Evolutionary conservation across 768 basidiomycete species (phyloP), one percentile per base, ranked within the genome.

Genomic region (Lyophyllum decastes): DNA sequence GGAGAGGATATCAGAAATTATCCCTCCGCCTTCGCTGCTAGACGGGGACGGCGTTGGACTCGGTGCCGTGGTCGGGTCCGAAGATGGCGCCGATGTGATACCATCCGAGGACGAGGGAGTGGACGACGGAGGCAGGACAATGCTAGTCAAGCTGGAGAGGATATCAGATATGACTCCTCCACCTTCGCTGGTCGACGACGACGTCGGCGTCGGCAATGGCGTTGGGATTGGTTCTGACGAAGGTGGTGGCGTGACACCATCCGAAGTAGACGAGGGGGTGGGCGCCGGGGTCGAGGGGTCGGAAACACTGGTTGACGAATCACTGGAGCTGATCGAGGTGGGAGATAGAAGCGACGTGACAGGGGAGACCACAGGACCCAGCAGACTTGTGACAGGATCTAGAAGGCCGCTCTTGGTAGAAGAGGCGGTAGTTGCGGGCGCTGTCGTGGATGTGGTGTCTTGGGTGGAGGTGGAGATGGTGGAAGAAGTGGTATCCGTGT

Each of bases 91-190:
- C 5, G 30, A 33, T 33, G 30, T 33, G 6, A 11, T 33, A 17
- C 11, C 16, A 38, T 7, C 35, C 16, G 35, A 38, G 2, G 35
- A 12, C 14, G 35, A 11, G 14, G 35, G 9, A 12, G 35, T 38
- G 12, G 49, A 33, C 21, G 45, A 17, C 2, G 51, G 27, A 19
- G 61, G 49, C 12, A 54, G 33, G 2, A 66, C n/a, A 24, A 59
- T 33, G 45, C 54, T 61, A 0, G 59, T 60, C 4, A 61, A 12
- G 19, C 53, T 53, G 26, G 46, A 34, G 17, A 41, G 40, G 40
- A 41, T 41, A 10, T 12, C 35, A 38, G 35, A 38, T 4, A 38
- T 38, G 16, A 11, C 14, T 4, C 40, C 40, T n/a, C 40, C 40
- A n/a, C n/a, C 40, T 7, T 19, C 6, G n/a, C 17, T 41, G 17